A percentile compares a stretch with the other conserved stretches of the same genome.
Conservation (phyloP, 208 protist genomes). For the Wallacemonas sp. region DNA sequence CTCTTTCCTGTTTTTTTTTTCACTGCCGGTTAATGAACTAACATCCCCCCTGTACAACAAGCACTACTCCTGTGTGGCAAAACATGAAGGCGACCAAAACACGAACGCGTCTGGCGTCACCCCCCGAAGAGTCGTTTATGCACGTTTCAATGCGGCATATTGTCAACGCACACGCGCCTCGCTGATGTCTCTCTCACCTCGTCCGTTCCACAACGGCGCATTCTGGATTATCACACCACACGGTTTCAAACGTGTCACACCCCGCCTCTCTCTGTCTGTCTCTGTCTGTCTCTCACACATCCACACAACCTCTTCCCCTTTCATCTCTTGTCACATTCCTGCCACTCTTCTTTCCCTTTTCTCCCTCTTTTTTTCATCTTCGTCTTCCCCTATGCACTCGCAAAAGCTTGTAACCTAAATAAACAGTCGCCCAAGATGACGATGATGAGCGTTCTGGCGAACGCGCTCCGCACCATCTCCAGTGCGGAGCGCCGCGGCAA, state of each 20-base stretch:
- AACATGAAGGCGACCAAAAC: too few species aligned
- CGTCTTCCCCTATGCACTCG: too few species aligned
- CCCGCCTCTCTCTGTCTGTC: slow-evolving; percentile 6
- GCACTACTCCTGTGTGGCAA: neutral
- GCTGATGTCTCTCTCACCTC: too few species aligned
- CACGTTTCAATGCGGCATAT: too few species aligned
- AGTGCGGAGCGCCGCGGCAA: slow-evolving; percentile 99
- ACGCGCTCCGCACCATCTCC: slow-evolving; percentile 98
- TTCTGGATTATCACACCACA: too few species aligned
- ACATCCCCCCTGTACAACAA: neutral
- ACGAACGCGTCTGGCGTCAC: too few species aligned
- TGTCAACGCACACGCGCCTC: too few species aligned
- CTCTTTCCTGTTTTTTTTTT: slow-evolving; percentile 18
- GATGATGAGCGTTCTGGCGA: slow-evolving; percentile 98
- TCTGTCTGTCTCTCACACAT: neutral
- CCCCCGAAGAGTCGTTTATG: too few species aligned
- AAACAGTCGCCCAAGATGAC: slow-evolving; percentile 95
- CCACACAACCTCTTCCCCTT: neutral
- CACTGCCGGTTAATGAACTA: neutral
- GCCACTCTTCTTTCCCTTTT: neutral
- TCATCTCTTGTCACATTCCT: neutral
- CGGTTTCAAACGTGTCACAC: too few species aligned
- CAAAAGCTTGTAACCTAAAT: neutral
- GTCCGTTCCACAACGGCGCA: too few species aligned
- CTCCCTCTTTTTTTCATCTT: neutral